phyloP scores from a whole-genome alignment of 108 stramenopile genomes.

The Pseudonitzschia delicatissima region DNA sequence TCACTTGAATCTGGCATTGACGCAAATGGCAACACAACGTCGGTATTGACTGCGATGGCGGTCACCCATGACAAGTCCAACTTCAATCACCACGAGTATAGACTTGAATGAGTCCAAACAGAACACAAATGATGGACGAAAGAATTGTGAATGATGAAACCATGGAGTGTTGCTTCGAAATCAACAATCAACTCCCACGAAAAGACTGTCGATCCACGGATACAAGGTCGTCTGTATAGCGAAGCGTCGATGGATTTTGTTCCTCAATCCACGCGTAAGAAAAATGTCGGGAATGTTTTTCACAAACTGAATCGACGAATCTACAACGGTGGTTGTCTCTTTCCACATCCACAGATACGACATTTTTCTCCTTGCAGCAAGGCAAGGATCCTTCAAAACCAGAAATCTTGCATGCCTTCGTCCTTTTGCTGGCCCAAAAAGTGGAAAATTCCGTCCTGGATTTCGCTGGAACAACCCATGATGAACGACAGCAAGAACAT shows the following conservation, averaged over 20 bases:
- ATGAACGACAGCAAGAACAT: neutral
- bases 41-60: neutral
- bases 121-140: neutral
- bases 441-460: constrained; percentile 26
- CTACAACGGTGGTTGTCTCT: neutral
- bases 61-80: too few relatives aligned
- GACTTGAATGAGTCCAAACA: neutral
- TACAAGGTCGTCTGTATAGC: neutral
- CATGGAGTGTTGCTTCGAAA: neutral
- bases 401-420: neutral
- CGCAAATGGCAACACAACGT: neutral
- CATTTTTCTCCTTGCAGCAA: constrained; percentile 6
- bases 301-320: neutral
- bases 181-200: too few relatives aligned
- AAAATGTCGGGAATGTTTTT: neutral
- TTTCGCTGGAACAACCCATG: constrained; percentile 7
- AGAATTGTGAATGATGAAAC: neutral
- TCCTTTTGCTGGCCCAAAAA: neutral
- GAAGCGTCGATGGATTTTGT: constrained; percentile 6
- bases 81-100: too few relatives aligned
- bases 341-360: neutral
- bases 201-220: too few relatives aligned
- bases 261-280: neutral
- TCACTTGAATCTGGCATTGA: neutral
- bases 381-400: neutral